These are phyloP conservation scores for Simplicillium sp. DNA, from an alignment of 2,329 filamentous ascomycete genomes.

Conservation along the genomic window DNA sequence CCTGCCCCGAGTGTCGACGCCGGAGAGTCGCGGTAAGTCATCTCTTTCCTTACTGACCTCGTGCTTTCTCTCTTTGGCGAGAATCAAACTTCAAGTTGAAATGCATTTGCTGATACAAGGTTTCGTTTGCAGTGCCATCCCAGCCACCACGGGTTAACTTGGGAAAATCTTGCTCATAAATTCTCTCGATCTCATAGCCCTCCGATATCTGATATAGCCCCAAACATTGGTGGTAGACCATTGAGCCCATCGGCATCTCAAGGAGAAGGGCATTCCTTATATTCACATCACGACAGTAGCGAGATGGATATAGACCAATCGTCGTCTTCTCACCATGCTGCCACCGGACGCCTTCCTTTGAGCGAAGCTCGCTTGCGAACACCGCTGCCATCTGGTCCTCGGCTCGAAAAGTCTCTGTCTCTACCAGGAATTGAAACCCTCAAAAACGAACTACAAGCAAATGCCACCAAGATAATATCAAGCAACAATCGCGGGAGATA, in stretches of 20 bases:
- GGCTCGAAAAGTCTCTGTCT: conserved; percentile 40
- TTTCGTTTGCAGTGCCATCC: conserved; percentile 39
- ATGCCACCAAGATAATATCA: conserved; percentile 38
- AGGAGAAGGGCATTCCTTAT: conserved; percentile 24
- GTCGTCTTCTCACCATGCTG: conserved; percentile 22
- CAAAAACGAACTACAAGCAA: conserved; percentile 42
- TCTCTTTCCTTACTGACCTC: background rate
- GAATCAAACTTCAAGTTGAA: background rate
- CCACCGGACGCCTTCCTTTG: conserved; percentile 22
- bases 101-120: conserved; percentile 6
- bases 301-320: conserved; percentile 45
- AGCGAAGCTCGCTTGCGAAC: conserved; percentile 44
- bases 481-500: conserved; percentile 44
- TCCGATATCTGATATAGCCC: conserved; percentile 37
- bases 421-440: conserved; percentile 41
- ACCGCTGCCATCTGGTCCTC: conserved; percentile 45
- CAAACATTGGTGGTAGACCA: conserved; percentile 28
- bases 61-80: background rate
- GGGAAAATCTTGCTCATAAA: conserved; percentile 47
- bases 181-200: conserved; percentile 44
- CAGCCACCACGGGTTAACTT: conserved; percentile 50
- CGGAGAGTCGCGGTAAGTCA: conserved; percentile 48
- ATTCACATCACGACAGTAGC: conserved; percentile 34
- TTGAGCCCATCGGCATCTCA: conserved; percentile 33
- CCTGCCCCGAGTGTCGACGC: conserved; percentile 45